Conservation (phyloP, 768 basidiomycete species). For the Filobasidium floriforme region DNA sequence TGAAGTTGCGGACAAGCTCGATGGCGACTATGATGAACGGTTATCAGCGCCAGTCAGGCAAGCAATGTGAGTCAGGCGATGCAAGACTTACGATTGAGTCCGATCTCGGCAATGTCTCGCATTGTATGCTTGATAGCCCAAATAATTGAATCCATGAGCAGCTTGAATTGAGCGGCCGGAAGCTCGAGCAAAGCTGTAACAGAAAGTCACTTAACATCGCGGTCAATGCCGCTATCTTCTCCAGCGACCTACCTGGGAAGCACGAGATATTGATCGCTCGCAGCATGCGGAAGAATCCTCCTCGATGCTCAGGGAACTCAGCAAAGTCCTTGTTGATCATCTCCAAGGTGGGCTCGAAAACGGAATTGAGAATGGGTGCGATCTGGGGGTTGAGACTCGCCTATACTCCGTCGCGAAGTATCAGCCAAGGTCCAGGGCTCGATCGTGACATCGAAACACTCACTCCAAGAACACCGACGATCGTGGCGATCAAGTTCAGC, state of each 20-base stretch:
- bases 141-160: constrained; percentile 95
- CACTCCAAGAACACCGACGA: constrained; percentile 79
- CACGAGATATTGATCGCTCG: constrained; percentile 85
- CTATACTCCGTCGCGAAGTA: constrained; percentile 47
- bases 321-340: constrained; percentile 99
- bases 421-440: not conserved
- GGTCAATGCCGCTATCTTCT: not conserved
- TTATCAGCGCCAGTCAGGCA: no score
- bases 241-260: constrained; percentile 71
- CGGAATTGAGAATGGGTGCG: constrained; percentile 86
- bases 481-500: constrained; percentile 91
- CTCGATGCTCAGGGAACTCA: constrained; percentile 96
- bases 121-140: constrained; percentile 99
- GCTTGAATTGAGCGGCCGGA: constrained; percentile 87
- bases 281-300: constrained; percentile 91
- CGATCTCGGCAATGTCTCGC: constrained; percentile 91
- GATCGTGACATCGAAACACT: constrained; percentile 40
- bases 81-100: constrained; percentile 44
- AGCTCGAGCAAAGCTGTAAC: constrained; percentile 66
- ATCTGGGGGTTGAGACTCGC: constrained; percentile 83
- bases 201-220: not conserved
- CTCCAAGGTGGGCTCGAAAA: constrained; percentile 90
- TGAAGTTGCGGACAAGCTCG: constrained; percentile 93
- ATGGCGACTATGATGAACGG: constrained; percentile 59
- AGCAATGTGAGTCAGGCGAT: not conserved